Base-by-base conservation (phyloP, 2,329 filamentous ascomycete species). In the Laburnicola sp. region DNA sequence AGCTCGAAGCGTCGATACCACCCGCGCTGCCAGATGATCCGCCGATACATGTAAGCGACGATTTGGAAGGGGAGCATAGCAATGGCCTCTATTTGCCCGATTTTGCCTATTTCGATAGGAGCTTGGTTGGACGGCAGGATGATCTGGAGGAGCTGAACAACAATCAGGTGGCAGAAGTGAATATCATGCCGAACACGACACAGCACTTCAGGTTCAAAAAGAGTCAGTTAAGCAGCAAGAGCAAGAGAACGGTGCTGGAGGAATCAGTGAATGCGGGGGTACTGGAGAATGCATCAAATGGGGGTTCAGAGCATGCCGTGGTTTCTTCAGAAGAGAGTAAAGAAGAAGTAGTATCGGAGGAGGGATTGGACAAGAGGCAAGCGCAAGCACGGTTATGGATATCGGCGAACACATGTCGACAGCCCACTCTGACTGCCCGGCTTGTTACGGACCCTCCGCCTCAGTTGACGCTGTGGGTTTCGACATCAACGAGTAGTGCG, bases 351-450 rank as follows among this genome's bases (percentile, higher is more conserved):
- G 30, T 32, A 7, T 32, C 6, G 23, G 16, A 25, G 23, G 50
- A 50, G 5, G 49, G 46, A 28, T 6, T 65, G 47, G 48, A 51
- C 25, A 66, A 62, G 41, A 60, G 66, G 23, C 69, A 72, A 36
- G 46, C 62, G 27, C 64, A 66, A 23, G 66, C 73, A 23, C 71
- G 72, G 11, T 77, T 97, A 2, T 97, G 88, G 71, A 80, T 99
- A 47, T 91, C 91, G 2, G 85, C 91, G 37, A 97, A 91, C 59
- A 92, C 89, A 1, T 99, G 94, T 72, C 73, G 83, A 25, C 91
- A 95, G 63, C 94, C 93, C 9, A 69, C 74, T 21, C 77, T 80
- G 35, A 82, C 81, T 35, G 75, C 74, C 6, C 76, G 76, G 2
- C 74, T 76, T 8, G 75, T 76, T 23, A 77, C 74, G 45, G 71